phyloP scores from a whole-genome alignment of 2,329 filamentous ascomycete species.

The Biscogniauxia marginata region DNA sequence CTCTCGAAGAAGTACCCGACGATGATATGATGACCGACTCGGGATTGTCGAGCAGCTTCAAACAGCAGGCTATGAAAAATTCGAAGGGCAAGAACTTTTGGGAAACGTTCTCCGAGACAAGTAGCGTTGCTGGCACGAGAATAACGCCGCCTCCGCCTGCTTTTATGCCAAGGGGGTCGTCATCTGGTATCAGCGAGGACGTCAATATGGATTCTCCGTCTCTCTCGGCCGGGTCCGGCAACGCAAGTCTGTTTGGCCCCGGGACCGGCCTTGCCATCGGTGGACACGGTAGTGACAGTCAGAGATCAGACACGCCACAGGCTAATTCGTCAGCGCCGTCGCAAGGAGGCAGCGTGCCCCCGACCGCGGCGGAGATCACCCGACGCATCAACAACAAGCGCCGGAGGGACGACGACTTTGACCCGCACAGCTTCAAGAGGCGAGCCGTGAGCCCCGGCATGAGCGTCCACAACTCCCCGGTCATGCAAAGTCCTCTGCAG shows the following conservation, averaged over 20 bases:
- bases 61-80: conserved; percentile 69
- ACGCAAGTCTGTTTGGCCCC: conserved; percentile 31
- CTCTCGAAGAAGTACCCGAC: conserved; percentile 67
- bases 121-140: conserved; percentile 47
- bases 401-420: conserved; percentile 87
- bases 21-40: conserved; percentile 65
- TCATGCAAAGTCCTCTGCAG: conserved; percentile 81
- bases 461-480: conserved; percentile 85
- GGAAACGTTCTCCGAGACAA: conserved; percentile 73
- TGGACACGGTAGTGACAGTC: conserved; percentile 25
- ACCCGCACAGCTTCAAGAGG: conserved; percentile 83
- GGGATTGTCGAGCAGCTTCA: conserved; percentile 65
- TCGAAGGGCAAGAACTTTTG: conserved; percentile 72
- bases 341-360: conserved; percentile 42
- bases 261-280: conserved; percentile 36
- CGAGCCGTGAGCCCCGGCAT: conserved; percentile 89
- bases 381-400: conserved; percentile 78
- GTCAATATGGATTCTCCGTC: conserved; percentile 70
- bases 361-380: conserved; percentile 71
- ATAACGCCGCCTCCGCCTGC: conserved; percentile 62
- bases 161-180: conserved; percentile 57
- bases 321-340: conserved; percentile 30
- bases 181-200: conserved; percentile 66
- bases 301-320: conserved; percentile 39
- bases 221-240: conserved; percentile 35